Base-by-base conservation (phyloP, 2,329 filamentous ascomycete genomes). In the Trichoderma sp. region DNA sequence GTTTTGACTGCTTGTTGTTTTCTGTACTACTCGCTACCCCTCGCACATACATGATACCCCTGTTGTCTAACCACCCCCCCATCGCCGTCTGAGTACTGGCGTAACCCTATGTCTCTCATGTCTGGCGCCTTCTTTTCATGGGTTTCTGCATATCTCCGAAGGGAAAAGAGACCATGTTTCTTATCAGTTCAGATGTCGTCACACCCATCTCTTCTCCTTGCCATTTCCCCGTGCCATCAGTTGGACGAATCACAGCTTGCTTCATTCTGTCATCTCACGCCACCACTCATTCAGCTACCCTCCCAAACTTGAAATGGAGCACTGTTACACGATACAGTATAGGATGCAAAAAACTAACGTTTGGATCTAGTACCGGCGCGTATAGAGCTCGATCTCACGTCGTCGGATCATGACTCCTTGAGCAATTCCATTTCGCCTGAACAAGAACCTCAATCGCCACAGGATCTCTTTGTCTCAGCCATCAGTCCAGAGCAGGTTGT, bases 291-390 rank as follows among this genome's bases (percentile, higher is more conserved):
- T 29, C 29, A 35, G 32, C n/a, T 19, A 63, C 42, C 35, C 34
- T n/a, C 27, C 27, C 19, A 5, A 5, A 1, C 17, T 27, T 4
- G 3, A 5, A 45, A 8, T 22, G n/a, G 22, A 13, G n/a, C 25
- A 32, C 15, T 22, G 70, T 72, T 72, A 73, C 67, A 74, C 75
- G 74, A 70, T 76, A 60, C 69, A 70, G 63, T 68, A 69, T 73
- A 70, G 68, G 71, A 12, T 59, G 65, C 2, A 67, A 70, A 71
- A 65, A 73, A 71, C 76, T 78, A 70, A 78, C 75, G 42, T 70
- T 71, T 67, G 60, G 9, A 70, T 72, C 61, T 71, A 78, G 76
- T 68, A 45, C 63, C 71, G 50, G 70, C 71, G 52, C 63, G 69
- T 70, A 64, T 71, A 56, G 66, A 69, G 32, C 57, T 72, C 58